Conservation (phyloP, 192 early-diverging fungal species). For the Spizellomyces sp. region DNA sequence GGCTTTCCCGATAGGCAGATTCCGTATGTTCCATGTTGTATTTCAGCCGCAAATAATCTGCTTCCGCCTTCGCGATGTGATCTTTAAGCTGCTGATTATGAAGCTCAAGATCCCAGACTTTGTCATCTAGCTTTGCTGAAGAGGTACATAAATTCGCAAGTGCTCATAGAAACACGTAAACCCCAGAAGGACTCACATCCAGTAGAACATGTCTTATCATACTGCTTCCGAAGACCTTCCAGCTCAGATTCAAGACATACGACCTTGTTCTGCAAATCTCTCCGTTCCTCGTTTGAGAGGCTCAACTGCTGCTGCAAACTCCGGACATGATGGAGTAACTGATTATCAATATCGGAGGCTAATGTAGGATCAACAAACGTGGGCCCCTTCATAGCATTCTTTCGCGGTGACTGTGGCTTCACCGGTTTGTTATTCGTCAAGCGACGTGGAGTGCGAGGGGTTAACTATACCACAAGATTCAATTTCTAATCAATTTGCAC, state of each 20-base stretch:
- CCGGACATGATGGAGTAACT: slow-evolving; percentile 30
- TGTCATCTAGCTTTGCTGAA: slow-evolving; percentile 41
- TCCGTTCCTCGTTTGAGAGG: slow-evolving; percentile 15
- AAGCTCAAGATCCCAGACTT: slow-evolving; percentile 44
- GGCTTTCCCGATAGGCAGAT: slow-evolving; percentile 1
- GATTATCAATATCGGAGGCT: slow-evolving; percentile 36
- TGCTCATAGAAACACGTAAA: not conserved
- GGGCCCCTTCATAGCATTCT: not conserved
- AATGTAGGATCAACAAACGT: slow-evolving; percentile 28
- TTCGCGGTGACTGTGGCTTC: slow-evolving; percentile 16
- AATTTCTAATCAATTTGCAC: too few relatives aligned
- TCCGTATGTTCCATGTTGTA: slow-evolving; percentile 25
- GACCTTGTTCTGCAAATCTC: slow-evolving; percentile 26
- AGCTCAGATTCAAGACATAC: slow-evolving; percentile 26
- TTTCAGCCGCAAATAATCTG: slow-evolving; percentile 16
- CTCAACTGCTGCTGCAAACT: slow-evolving; percentile 28
- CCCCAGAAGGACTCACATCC: slow-evolving; percentile 19
- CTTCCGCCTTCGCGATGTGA: slow-evolving; percentile 21
- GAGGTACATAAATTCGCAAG: not conserved
- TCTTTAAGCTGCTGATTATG: slow-evolving; percentile 31
- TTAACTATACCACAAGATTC: not conserved
- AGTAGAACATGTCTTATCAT: slow-evolving; percentile 15
- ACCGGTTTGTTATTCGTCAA: slow-evolving; percentile 2
- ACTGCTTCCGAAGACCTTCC: slow-evolving; percentile 23
- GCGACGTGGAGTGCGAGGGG: not conserved